phyloP scores from a whole-genome alignment of 2,329 filamentous ascomycete genomes.

The Fusarium burgessii region DNA sequence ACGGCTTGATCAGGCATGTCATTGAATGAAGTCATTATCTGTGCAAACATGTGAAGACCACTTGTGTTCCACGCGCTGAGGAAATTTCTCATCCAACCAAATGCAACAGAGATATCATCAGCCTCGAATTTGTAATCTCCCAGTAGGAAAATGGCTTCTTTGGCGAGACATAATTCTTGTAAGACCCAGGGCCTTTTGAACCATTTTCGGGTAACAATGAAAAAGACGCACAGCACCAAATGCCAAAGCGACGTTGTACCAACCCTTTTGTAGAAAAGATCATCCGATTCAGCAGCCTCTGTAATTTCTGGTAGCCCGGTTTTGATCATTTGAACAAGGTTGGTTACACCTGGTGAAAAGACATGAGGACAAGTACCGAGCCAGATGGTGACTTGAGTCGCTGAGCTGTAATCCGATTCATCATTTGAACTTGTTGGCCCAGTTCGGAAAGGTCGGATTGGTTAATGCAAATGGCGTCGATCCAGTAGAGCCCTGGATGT shows the following conservation, averaged over 20 bases:
- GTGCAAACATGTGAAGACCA: not conserved
- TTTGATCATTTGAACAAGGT: not conserved
- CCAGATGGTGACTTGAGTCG: not conserved
- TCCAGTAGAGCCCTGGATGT: not conserved
- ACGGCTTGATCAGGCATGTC: not conserved
- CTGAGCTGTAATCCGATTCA: constrained; percentile 1
- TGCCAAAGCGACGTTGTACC: not conserved
- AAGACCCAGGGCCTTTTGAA: not conserved
- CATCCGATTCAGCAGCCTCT: not conserved
- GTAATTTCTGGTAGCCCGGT: not conserved
- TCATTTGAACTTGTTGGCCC: not conserved
- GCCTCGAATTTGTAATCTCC: not conserved
- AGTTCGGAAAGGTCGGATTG: not conserved
- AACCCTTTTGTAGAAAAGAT: not conserved
- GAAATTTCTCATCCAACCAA: not conserved
- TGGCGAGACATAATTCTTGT: not conserved
- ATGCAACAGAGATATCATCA: not conserved
- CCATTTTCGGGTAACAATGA: not conserved
- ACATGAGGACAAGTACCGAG: not conserved
- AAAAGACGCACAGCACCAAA: not conserved
- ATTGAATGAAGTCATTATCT: not conserved
- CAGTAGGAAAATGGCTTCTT: not conserved
- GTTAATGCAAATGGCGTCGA: not conserved
- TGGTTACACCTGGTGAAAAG: not conserved
- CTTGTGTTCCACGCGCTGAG: not conserved